Percentiles rank a stretch among this genome's conserved stretches.
phyloP scores from a whole-genome alignment of 352 stramenopile species.

The Pythium plurisporium region DNA sequence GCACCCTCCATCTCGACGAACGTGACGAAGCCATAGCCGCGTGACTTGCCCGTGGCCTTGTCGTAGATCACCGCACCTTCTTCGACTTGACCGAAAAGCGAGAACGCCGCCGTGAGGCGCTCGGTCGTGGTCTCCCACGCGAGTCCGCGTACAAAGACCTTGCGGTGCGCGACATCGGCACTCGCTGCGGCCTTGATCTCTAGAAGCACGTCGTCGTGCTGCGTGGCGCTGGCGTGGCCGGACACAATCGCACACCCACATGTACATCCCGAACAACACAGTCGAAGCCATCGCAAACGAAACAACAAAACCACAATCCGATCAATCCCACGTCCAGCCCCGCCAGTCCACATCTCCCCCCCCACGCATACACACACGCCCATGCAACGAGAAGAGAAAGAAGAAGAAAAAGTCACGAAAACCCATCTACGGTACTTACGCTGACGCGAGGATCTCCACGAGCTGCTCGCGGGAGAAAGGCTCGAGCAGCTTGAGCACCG shows the following conservation, averaged over 20 bases:
- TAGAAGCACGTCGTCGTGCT: slow-evolving; percentile 53
- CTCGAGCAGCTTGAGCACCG: slow-evolving; percentile 34
- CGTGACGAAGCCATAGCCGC: slow-evolving; percentile 61
- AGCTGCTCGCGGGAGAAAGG: slow-evolving; percentile 60
- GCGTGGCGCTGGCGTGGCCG: slow-evolving; percentile 34
- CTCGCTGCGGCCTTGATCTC: slow-evolving; percentile 57
- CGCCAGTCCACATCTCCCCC: neutral
- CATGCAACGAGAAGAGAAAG: neutral
- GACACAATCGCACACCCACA: slow-evolving; percentile 5
- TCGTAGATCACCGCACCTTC: slow-evolving; percentile 59
- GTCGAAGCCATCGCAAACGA: neutral
- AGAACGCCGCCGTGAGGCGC: slow-evolving; percentile 41
- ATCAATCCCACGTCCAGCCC: slow-evolving; percentile 6
- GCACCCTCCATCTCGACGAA: slow-evolving; percentile 64
- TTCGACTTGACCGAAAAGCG: slow-evolving; percentile 53
- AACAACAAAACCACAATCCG: neutral
- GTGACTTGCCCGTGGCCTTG: slow-evolving; percentile 55
- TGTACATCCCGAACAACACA: neutral
- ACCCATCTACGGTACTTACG: slow-evolving; percentile 38
- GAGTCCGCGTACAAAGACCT: slow-evolving; percentile 67
- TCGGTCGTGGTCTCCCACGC: slow-evolving; percentile 54
- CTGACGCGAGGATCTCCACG: slow-evolving; percentile 56
- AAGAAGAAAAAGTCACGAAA: no score
- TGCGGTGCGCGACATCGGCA: slow-evolving; percentile 52
- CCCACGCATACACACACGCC: neutral